A percentile compares a stretch with the other conserved stretches of the same genome.
phyloP scores from a whole-genome alignment of 73 alveolate species.

The Paramecium tetraurelia region DNA sequence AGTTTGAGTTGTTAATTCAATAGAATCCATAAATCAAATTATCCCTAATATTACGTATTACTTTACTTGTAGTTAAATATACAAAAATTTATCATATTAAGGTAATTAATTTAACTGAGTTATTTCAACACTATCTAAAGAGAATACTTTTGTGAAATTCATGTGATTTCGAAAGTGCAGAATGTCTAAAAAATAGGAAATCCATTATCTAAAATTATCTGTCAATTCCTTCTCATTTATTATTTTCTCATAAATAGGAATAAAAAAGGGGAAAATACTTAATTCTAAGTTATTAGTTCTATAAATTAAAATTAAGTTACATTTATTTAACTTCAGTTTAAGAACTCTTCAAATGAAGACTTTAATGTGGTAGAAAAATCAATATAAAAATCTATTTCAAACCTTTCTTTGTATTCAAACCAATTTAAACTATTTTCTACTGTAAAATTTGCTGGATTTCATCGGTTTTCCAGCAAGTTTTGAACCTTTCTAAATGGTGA shows the following conservation, averaged over 20 bases:
- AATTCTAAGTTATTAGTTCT: neutral
- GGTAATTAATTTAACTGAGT: neutral
- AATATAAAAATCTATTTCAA: neutral
- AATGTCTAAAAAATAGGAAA: neutral
- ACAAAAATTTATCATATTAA: neutral
- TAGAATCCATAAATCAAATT: neutral
- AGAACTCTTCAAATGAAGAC: neutral
- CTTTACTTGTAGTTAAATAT: neutral
- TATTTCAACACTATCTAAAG: neutral
- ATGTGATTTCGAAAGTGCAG: neutral
- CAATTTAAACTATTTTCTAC: neutral
- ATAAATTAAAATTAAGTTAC: neutral
- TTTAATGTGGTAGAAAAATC: neutral
- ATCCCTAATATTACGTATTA: neutral
- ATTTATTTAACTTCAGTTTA: neutral
- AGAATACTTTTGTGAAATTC: neutral
- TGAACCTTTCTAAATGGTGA: neutral
- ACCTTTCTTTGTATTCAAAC: neutral
- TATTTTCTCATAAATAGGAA: conserved; percentile 16
- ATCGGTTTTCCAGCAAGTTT: conserved; percentile 27
- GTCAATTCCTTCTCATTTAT: neutral
- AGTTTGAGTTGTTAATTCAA: neutral
- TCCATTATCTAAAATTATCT: neutral
- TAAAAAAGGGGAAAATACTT: neutral
- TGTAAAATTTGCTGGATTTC: neutral